Base-by-base conservation (phyloP, 139 green algal species). In the Picochlorum sp. region DNA sequence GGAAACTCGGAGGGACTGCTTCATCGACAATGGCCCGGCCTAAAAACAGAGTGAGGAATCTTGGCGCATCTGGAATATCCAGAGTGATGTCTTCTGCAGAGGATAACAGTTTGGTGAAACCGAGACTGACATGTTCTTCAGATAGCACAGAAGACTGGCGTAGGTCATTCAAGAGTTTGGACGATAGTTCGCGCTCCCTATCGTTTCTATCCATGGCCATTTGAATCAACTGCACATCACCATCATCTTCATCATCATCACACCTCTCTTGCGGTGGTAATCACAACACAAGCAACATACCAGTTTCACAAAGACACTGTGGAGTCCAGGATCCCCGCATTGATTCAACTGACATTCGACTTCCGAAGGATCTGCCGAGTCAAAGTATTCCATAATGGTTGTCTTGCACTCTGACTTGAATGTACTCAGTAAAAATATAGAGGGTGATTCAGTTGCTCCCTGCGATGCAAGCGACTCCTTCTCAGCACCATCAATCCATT, bases 21-120 rank as follows among this genome's bases (percentile, higher is more conserved):
- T 98, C 92, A 66, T 98, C 92, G n/a, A 97, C 86, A 28, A 97
- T 80, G 5, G 86, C 84, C 9, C 91, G 74, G 13, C 85, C 69
- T 49, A 72, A 41, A 45, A 77, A 77, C 3, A 73, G 45, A 13
- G 82, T 85, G 30, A 96, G 66, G 50, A 95, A 69, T 62, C 80
- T 74, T 4, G 75, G 72, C 0, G 85, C 92, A 31, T 95, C 81
- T 2, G 90, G 92, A 52, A 93, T 85, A 75, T 97, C 91, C 38
- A 97, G 81, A 31, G 82, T 71, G 30, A 93, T 70, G 78, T 97
- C 90, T 49, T 94, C 87, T 0, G 74, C 66, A 5, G 78, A 76
- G 2, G 73, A 66, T 51, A 95, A 73, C 62, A 92, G 73, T 26
- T 80, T 72, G 0, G 75, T 85, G 66, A 94, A 89, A 24, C 88